Conservation (phyloP, 1,284 basidiomycete species). For the Volvariella volvacea region DNA sequence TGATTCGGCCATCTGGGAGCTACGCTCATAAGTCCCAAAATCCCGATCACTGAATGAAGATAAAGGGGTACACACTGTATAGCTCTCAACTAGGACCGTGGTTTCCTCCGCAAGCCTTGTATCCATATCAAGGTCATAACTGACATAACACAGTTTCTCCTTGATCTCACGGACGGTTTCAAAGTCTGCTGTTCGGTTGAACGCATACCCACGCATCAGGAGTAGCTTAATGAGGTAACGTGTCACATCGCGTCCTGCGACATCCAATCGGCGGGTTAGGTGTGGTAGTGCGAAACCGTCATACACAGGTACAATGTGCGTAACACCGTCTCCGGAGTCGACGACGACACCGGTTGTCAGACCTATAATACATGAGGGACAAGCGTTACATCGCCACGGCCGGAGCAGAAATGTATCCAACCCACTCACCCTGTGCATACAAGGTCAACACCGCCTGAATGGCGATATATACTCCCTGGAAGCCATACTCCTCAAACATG, state of each 20-base stretch:
- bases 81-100: constrained; percentile 92
- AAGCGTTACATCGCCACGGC: not conserved
- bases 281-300: constrained; percentile 96
- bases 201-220: constrained; percentile 97
- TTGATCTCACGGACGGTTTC: constrained; percentile 99
- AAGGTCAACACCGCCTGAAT: constrained; percentile 98
- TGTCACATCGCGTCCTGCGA: constrained; percentile 97
- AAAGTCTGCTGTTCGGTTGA: constrained; percentile 98
- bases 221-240: constrained; percentile 98
- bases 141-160: constrained; percentile 94
- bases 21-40: constrained; percentile 24
- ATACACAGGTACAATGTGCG: constrained; percentile 98
- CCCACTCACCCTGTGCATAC: constrained; percentile 91
- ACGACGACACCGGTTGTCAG: constrained; percentile 97
- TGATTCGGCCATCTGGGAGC: constrained; percentile 93
- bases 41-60: constrained; percentile 23
- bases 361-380: constrained; percentile 48
- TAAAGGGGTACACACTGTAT: constrained; percentile 69
- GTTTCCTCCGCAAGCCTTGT: constrained; percentile 94
- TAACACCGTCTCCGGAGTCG: constrained; percentile 98
- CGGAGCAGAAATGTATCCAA: not conserved
- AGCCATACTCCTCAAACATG: constrained; percentile 99
- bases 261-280: constrained; percentile 89
- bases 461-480: constrained; percentile 93
- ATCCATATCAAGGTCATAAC: constrained; percentile 95